These are phyloP conservation scores for Silene latifolia DNA, from an alignment of 148 eudicot genomes.

Conservation along the genomic window DNA sequence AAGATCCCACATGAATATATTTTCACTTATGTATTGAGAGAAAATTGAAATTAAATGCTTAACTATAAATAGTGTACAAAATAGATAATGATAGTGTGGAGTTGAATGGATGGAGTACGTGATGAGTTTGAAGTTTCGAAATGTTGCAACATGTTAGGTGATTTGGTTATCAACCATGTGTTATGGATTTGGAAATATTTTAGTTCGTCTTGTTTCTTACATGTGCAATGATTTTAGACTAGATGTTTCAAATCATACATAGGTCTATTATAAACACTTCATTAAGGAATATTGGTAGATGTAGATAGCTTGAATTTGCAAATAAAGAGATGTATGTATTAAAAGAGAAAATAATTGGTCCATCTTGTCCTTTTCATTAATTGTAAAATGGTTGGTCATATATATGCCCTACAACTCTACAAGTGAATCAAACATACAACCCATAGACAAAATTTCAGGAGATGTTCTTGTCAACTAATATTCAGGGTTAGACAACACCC, in stretches of 20 bases:
- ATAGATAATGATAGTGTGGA: too few species aligned
- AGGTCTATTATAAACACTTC: background rate
- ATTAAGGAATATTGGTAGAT: background rate
- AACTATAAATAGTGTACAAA: too few species aligned
- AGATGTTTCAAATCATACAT: conserved; percentile 2
- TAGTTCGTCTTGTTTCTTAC: too few species aligned
- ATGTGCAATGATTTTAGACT: conserved; percentile 2
- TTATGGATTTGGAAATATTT: too few species aligned
- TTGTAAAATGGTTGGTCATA: background rate
- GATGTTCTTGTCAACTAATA: background rate
- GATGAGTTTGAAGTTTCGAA: too few species aligned
- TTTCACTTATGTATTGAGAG: too few species aligned
- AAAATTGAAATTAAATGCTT: too few species aligned
- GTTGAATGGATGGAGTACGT: too few species aligned
- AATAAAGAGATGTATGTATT: background rate
- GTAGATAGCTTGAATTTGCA: background rate
- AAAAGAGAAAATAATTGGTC: background rate
- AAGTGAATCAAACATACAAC: conserved; percentile 12
- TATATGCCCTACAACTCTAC: background rate
- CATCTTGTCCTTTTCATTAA: background rate
- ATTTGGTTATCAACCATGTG: too few species aligned
- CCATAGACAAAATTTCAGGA: conserved; percentile 8
- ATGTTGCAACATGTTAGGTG: too few species aligned
- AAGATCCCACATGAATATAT: too few species aligned
- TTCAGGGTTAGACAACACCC: conserved; percentile 2